Base-by-base conservation (phyloP, 129 eudicot species). In the Helichrysum umbraculigerum region DNA sequence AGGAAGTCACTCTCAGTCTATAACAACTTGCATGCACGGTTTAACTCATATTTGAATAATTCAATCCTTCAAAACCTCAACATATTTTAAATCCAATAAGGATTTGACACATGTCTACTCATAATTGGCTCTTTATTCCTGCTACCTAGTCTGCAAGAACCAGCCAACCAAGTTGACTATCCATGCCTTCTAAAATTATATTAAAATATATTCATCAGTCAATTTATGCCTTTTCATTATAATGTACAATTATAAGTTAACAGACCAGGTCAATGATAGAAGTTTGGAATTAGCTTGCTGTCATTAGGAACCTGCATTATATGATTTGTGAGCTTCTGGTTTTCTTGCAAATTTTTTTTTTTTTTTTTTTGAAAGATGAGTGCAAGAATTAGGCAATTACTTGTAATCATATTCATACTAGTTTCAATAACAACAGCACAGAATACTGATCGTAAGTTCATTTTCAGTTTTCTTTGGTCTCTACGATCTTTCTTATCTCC, bases 361-460 rank as follows among this genome's bases (percentile, higher is more conserved):
- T 25, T 25, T 25, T 25, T 25, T 25, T 25, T 17, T 29, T 34
- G 50, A 65, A 44, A 51, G 66, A 81, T 81, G 81, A 41, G 56
- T 37, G 44, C 72, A 9, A 76, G 32, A 76, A 29, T 16, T 47
- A 6, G 37, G 34, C 72, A 60, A 19, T 35, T 76, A 34, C 41
- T 76, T n/a, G 11, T 76, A 65, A 64, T 76, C 67, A 70, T 76
- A 50, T 70, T 16, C 64, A 29, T 81, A 21, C 76, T 33, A 6
- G 12, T 81, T 70, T 81, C 47, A 66, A 32, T 70, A 30, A 51
- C 80, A 28, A 7, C 64, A 29, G 74, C 85, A 44, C 85, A 81
- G 62, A 35, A 62, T 62, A 59, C 4, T 5, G 85, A 76, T 76
- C 29, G 85, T 81, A 70, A 81, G 84, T 70, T 61, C 28, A 25